Evolutionary conservation across 345 rosid species (phyloP).

Genomic region (Clarkia xantiana): DNA sequence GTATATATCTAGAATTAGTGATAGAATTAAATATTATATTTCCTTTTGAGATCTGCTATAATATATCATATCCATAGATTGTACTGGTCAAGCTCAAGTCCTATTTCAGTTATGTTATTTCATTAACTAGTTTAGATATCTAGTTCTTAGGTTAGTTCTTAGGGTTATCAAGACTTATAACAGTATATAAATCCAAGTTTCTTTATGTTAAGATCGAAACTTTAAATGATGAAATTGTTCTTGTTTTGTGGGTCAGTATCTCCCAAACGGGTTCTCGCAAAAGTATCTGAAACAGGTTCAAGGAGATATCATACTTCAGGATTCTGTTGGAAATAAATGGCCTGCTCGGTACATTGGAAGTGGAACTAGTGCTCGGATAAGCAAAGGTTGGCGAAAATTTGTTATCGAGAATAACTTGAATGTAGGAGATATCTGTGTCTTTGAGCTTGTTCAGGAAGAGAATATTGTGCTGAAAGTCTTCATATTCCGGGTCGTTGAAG

Average conservation of each 20-base stretch:
- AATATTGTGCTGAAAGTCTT: constrained; percentile 9
- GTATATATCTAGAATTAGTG: no score
- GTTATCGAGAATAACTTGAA: constrained; percentile 8
- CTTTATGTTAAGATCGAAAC: not conserved
- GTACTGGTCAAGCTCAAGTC: no score
- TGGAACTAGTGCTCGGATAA: not conserved
- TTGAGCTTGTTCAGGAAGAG: constrained; percentile 7
- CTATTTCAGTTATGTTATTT: no score
- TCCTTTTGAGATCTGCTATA: no score
- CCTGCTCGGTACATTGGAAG: not conserved
- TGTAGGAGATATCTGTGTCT: constrained; percentile 15
- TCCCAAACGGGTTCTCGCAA: constrained; percentile 9
- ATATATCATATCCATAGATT: no score
- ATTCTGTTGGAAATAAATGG: constrained; percentile 13
- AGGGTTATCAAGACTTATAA: no score
- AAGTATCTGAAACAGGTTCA: constrained; percentile 3
- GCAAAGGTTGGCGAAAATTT: constrained; percentile 13
- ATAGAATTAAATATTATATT: no score
- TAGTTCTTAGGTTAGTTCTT: no score
- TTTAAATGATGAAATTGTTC: not conserved
- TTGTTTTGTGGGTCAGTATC: constrained; percentile 1
- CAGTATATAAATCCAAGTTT: no score
- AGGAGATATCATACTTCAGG: constrained; percentile 10
- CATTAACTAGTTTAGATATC: no score
- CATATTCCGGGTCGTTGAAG: constrained; percentile 5